Evolutionary conservation across 202 grass and related monocot genomes (phyloP), one percentile per base, ranked within the genome.

Genomic region (Dendrocalamus latiflorus): DNA sequence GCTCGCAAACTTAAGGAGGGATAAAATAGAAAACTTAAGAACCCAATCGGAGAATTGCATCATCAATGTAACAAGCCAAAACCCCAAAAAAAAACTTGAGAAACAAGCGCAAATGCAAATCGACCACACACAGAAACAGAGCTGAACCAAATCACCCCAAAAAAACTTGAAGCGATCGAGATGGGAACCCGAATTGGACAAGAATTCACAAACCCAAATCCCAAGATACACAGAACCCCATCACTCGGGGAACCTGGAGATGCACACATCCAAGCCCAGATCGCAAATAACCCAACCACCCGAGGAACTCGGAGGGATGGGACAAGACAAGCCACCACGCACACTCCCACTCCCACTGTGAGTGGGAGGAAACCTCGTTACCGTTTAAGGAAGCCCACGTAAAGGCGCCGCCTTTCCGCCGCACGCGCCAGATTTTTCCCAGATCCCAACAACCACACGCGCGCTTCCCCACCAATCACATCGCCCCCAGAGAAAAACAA

Each of bases 401-500:
- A 76, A 80, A 82, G 36, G 62, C 88, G 78, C 47, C 65, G 83
- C 78, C 66, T 89, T 82, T 82, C 81, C 78, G 72, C 63, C 78
- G 44, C 62, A n/a, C 14, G 62, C 77, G 42, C 11, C 30, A 30
- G 24, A 7, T 81, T 72, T 81, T 72, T 25, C 65, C 38, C 83
- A 54, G 65, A 89, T 86, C 83, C 83, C 88, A 89, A 89, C 83
- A 53, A 79, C 86, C 86, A 38, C 68, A n/a, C 60, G 68, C 37
- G 59, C 45, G 58, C 50, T 70, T 65, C 71, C 83, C 83, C 72
- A 42, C 87, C 87, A 86, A 77, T 89, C 72, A 80, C 87, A 68
- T 79, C 63, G 11, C 43, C 54, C 72, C 25, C 71, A 68, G 74
- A 37, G 14, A 48, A 43, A 25, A 53, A 10, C 61, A 28, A 34